Conservation (phyloP, 2,329 filamentous ascomycete genomes). For the Neurospora sp. region DNA sequence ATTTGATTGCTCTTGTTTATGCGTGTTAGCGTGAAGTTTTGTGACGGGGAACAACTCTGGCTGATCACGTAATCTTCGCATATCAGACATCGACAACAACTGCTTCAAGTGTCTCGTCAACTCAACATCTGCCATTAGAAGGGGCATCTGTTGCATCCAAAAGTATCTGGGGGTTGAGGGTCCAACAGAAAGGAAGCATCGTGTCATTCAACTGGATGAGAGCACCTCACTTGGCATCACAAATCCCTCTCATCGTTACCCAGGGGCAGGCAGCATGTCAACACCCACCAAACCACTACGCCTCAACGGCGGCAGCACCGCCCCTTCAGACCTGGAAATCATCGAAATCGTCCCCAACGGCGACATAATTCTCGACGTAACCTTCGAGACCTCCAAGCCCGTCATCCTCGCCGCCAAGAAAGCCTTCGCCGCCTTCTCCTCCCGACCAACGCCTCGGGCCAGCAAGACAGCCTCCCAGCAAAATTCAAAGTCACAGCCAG, state of each 20-base stretch:
- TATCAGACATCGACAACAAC: not conserved
- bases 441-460: not conserved
- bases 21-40: not conserved
- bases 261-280: not conserved
- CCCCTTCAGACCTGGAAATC: constrained; percentile 22
- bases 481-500: no score
- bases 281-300: not conserved
- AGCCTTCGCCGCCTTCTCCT: constrained; percentile 16
- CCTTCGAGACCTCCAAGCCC: constrained; percentile 49
- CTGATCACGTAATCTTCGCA: not conserved
- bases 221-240: no score
- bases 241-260: not conserved
- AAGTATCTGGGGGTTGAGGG: no score
- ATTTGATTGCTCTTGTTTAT: not conserved
- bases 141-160: no score
- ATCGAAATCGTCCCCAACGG: constrained; percentile 47
- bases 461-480: constrained; percentile 16
- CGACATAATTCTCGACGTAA: constrained; percentile 57
- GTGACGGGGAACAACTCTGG: not conserved
- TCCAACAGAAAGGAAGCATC: no score
- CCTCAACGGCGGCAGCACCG: no score
- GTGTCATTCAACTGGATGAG: no score
- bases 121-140: not conserved
- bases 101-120: not conserved
- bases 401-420: constrained; percentile 37